A percentile compares a stretch with the other conserved stretches of the same genome.
phyloP scores from a whole-genome alignment of 768 basidiomycete species.

The Clavaria fumosa region DNA sequence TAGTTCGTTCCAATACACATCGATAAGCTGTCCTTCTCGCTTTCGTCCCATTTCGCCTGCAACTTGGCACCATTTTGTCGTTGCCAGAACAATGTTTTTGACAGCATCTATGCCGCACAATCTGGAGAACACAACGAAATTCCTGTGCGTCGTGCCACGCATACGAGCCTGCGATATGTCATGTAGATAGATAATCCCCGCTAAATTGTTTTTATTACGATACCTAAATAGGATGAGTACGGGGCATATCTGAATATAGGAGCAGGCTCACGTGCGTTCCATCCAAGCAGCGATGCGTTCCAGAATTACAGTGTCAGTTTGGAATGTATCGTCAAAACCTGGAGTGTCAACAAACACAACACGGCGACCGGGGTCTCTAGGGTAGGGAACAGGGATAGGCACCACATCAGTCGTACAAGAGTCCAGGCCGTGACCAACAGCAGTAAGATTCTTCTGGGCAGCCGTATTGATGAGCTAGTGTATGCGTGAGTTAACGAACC shows the following conservation, averaged over 20 bases:
- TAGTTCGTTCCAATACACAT: slow-evolving; percentile 19
- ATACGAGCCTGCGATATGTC: slow-evolving; percentile 25
- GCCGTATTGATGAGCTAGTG: slow-evolving; percentile 16
- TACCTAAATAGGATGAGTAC: slow-evolving; percentile 11
- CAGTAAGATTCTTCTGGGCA: slow-evolving; percentile 7
- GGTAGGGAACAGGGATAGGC: slow-evolving; percentile 16
- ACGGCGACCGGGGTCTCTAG: slow-evolving; percentile 12
- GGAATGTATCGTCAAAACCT: slow-evolving; percentile 22
- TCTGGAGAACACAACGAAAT: slow-evolving; percentile 20
- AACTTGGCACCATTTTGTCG: slow-evolving; percentile 13
- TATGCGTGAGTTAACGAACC: not conserved
- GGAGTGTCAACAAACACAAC: slow-evolving; percentile 27
- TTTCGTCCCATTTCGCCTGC: slow-evolving; percentile 9
- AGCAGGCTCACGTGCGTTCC: slow-evolving; percentile 10
- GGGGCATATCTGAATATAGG: not conserved
- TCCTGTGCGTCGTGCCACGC: slow-evolving; percentile 19
- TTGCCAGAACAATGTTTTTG: slow-evolving; percentile 20
- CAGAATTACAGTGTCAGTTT: slow-evolving; percentile 22
- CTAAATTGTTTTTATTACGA: slow-evolving; percentile 13
- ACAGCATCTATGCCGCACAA: slow-evolving; percentile 16
- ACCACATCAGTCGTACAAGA: slow-evolving; percentile 26
- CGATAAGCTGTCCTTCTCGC: slow-evolving; percentile 17
- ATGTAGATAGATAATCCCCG: slow-evolving; percentile 25
- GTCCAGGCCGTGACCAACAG: slow-evolving; percentile 13
- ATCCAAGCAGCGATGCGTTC: slow-evolving; percentile 23